Percentiles rank a stretch among this genome's conserved stretches.
Evolutionary conservation across 1,284 basidiomycete species (phyloP).

Genomic region (Leccinum variabile): DNA sequence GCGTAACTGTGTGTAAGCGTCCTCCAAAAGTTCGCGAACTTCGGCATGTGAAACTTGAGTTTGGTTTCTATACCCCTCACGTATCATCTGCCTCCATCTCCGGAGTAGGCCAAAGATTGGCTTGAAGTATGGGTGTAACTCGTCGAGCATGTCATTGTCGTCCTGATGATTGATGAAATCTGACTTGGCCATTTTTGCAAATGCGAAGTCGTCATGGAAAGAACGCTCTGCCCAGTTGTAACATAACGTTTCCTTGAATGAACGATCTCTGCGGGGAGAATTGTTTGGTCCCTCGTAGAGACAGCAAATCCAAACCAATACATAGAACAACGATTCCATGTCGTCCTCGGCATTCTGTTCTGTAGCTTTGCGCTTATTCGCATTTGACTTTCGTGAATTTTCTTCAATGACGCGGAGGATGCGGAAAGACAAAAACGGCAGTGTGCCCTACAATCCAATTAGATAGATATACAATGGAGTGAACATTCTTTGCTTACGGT

Average conservation of each 20-base stretch:
- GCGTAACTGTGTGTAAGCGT: background rate
- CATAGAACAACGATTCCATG: background rate
- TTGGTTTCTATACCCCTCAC: background rate
- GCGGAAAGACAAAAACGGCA: background rate
- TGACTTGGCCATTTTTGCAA: background rate
- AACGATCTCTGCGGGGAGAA: background rate
- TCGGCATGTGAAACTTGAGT: background rate
- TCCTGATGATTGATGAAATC: background rate
- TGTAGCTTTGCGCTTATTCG: background rate
- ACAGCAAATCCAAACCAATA: background rate
- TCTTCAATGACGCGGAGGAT: background rate
- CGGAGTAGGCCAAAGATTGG: background rate
- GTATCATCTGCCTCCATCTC: background rate
- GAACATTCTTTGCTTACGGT: background rate
- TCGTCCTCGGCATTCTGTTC: background rate
- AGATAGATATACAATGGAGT: background rate
- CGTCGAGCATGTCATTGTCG: background rate
- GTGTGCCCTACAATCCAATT: background rate
- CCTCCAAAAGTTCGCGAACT: background rate
- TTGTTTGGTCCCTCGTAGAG: background rate
- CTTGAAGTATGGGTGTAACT: background rate
- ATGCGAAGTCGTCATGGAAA: background rate
- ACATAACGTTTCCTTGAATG: background rate
- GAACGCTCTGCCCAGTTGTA: background rate
- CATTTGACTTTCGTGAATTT: background rate